phyloP scores from a whole-genome alignment of 2,329 filamentous ascomycete genomes.

The Trichophyton simii region DNA sequence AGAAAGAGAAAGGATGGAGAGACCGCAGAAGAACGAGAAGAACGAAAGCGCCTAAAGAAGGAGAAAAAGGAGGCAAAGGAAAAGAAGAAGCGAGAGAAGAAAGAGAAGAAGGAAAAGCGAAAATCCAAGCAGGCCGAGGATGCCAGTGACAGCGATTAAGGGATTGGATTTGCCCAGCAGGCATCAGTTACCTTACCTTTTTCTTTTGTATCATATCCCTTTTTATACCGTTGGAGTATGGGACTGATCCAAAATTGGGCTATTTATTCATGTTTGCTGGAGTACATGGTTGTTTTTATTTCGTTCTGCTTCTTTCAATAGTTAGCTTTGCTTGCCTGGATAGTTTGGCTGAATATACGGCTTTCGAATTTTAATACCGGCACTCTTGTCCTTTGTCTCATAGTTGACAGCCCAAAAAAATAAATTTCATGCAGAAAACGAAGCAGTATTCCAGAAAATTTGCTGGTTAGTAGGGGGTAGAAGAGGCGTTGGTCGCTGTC shows the following conservation, averaged over 20 bases:
- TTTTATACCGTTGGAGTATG: slow-evolving; percentile 7
- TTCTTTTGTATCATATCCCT: slow-evolving; percentile 32
- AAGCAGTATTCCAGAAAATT: too few species aligned
- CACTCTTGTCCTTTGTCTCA: too few species aligned
- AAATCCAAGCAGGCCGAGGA: slow-evolving; percentile 54
- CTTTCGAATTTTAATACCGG: not conserved
- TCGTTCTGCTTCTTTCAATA: not conserved
- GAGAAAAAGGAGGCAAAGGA: slow-evolving; percentile 47
- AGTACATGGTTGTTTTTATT: not conserved
- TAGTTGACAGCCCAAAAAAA: too few species aligned
- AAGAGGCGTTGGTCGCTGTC: too few species aligned
- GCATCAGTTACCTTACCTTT: slow-evolving; percentile 9
- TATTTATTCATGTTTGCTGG: not conserved
- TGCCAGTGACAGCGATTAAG: slow-evolving; percentile 30
- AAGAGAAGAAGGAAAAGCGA: slow-evolving; percentile 46
- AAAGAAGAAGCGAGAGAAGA: slow-evolving; percentile 58
- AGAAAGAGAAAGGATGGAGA: slow-evolving; percentile 46
- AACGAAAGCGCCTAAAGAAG: slow-evolving; percentile 41
- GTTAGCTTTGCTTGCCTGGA: not conserved
- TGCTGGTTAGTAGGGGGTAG: too few species aligned
- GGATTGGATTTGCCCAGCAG: slow-evolving; percentile 21
- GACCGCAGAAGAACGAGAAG: slow-evolving; percentile 35
- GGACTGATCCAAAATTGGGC: slow-evolving; percentile 1
- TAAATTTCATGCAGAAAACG: too few species aligned
- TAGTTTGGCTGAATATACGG: not conserved